Evolutionary conservation across 1,284 basidiomycete species (phyloP), one percentile per base, ranked within the genome.

Genomic region (Ustilago shanxiensis): DNA sequence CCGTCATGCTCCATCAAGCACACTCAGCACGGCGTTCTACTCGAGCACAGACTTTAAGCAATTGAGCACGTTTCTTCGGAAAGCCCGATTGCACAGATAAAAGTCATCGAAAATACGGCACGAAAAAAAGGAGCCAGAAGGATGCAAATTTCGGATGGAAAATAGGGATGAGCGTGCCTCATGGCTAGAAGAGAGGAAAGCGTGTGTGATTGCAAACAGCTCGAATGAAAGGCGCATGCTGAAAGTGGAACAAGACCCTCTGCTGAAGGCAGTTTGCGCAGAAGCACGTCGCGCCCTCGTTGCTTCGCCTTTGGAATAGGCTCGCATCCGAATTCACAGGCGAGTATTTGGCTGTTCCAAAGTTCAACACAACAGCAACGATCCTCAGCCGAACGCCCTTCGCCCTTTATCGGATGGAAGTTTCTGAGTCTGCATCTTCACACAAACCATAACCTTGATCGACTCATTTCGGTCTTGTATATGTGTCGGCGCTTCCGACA

Each of bases 251-350:
- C 47, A 49, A 49, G 26, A 18, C 24, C 13, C 11, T 26, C n/a
- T 16, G 47, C 47, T 49, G 47, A 49, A 49, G 47, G 47, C 47
- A 49, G 41, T 44, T n/a, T 18, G 26, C 20, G 18, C 28, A 29
- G 22, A 29, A 47, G 47, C 64, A 66, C 64, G 56, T 65, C 56
- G 57, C 64, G 57, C 64, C 37, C 31, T 50, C 54, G 53, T 24
- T 28, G n/a, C 47, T 24, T 49, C 47, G 47, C 47, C 50, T 52
- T 33, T 29, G 31, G 13, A 29, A 29, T 33, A 33, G 54, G 55
- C 55, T 57, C 58, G 33, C 58, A 51, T 52, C 58, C 58, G 58
- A 57, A 57, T 44, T n/a, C 16, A 49, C 45, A 51, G 18, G 49
- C 26, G 26, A 51, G n/a, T 52, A 22, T 35, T 50, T 49, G 47